Percentiles rank a stretch among this genome's conserved stretches.
These are phyloP conservation scores for Pueraria montana DNA, from an alignment of 306 rosid genomes.

Conservation along the genomic window DNA sequence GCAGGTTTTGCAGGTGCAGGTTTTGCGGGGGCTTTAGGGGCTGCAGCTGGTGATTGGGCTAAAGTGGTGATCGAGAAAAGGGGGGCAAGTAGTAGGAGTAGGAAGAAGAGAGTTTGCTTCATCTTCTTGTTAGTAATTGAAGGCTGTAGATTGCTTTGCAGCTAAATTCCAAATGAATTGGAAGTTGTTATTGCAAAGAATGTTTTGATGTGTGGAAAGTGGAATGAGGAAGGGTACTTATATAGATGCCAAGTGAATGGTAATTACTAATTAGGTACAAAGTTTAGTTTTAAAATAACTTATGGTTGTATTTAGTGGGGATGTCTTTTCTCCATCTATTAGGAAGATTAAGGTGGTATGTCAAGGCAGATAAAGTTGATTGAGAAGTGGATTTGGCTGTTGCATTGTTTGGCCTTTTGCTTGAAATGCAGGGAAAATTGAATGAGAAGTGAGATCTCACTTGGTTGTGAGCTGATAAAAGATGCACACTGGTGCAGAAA, in stretches of 20 bases:
- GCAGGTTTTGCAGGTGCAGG: slow-evolving; percentile 46
- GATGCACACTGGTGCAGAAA: slow-evolving; percentile 24
- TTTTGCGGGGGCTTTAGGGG: slow-evolving; percentile 56
- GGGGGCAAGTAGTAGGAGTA: slow-evolving; percentile 37
- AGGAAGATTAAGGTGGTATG: slow-evolving; percentile 48
- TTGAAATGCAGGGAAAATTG: slow-evolving; percentile 46
- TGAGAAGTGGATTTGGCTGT: too few relatives aligned
- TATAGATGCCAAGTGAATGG: slow-evolving; percentile 46
- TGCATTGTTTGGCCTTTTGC: background rate
- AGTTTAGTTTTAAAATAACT: slow-evolving; percentile 45
- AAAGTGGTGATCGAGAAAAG: slow-evolving; percentile 37
- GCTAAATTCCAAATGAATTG: background rate
- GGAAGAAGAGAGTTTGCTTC: slow-evolving; percentile 50
- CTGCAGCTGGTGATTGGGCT: slow-evolving; percentile 60
- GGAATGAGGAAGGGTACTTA: slow-evolving; percentile 30
- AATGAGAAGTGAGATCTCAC: slow-evolving; percentile 40
- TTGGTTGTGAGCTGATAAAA: slow-evolving; percentile 40
- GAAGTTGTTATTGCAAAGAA: background rate
- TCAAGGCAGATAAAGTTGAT: slow-evolving; percentile 30
- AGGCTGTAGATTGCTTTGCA: background rate
- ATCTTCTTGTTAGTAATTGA: slow-evolving; percentile 33
- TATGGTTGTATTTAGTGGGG: slow-evolving; percentile 41
- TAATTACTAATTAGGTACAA: slow-evolving; percentile 50
- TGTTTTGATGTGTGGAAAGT: slow-evolving; percentile 46
- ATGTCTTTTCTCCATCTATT: slow-evolving; percentile 35